Percentiles rank a stretch among this genome's conserved stretches.
phyloP scores from a whole-genome alignment of 305 asterid genomes.

The Rubia peregrina region DNA sequence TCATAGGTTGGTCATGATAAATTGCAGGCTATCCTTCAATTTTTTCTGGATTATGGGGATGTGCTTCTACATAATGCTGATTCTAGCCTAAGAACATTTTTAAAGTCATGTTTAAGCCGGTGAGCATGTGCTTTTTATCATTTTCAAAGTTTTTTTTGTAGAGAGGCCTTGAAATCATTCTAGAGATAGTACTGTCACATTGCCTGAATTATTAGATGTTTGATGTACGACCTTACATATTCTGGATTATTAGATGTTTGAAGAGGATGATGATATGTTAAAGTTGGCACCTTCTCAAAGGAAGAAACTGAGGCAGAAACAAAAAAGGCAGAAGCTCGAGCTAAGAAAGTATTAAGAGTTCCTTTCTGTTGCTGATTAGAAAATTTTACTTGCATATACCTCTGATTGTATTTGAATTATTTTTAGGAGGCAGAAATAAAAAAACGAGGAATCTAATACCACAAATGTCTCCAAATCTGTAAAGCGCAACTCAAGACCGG shows the following conservation, averaged over 20 bases:
- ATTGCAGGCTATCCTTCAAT: conserved; percentile 78
- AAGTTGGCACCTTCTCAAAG: conserved; percentile 87
- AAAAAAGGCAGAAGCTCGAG: conserved; percentile 96
- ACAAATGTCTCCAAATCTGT: conserved; percentile 61
- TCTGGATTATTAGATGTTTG: too few species aligned
- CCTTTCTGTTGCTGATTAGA: conserved; percentile 18
- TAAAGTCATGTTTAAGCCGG: conserved; percentile 90
- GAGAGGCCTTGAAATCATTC: neutral
- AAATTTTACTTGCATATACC: conserved; percentile 1
- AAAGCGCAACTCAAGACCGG: conserved; percentile 71
- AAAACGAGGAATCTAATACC: conserved; percentile 63
- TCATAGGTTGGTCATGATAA: neutral
- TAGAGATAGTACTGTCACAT: neutral
- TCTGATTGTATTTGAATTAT: conserved; percentile 18
- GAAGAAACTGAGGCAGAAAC: conserved; percentile 89
- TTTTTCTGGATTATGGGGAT: conserved; percentile 84
- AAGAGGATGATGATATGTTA: conserved; percentile 84
- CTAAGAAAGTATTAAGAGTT: conserved; percentile 61
- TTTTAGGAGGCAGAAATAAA: conserved; percentile 87
- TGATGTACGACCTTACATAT: too few species aligned
- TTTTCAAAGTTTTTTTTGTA: neutral
- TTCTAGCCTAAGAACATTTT: conserved; percentile 74
- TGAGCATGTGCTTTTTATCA: conserved; percentile 27
- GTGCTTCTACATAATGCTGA: conserved; percentile 79
- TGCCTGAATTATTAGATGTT: too few species aligned